Conservation (phyloP, 2,329 filamentous ascomycete genomes). For the Colletotrichum navitas region DNA sequence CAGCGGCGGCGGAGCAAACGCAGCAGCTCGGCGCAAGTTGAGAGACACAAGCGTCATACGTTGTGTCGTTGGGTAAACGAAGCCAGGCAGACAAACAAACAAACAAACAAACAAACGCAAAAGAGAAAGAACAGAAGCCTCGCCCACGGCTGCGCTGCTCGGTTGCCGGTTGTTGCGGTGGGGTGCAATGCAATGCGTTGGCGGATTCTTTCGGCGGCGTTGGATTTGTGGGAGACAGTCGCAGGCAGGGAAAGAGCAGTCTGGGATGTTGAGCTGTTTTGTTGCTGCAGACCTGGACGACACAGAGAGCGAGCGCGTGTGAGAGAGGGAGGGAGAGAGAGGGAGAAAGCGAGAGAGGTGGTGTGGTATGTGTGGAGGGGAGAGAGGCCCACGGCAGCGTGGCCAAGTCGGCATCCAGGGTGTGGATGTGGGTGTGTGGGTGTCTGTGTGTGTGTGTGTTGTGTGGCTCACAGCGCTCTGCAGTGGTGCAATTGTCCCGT, state of each 20-base stretch:
- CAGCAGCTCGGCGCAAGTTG: slow-evolving; percentile 18
- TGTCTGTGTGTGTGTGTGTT: too few species aligned
- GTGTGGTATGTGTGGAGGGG: too few species aligned
- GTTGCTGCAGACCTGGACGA: slow-evolving; percentile 27
- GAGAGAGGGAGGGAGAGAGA: too few species aligned
- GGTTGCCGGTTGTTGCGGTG: slow-evolving; percentile 16
- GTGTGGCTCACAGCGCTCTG: slow-evolving; percentile 9
- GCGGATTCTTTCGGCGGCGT: slow-evolving; percentile 19
- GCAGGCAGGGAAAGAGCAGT: slow-evolving; percentile 31
- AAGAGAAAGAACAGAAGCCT: slow-evolving; percentile 17
- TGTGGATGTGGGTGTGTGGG: too few species aligned
- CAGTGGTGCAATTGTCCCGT: not conserved
- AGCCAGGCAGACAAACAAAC: not conserved
- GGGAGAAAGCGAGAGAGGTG: too few species aligned
- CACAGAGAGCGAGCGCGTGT: slow-evolving; percentile 1
- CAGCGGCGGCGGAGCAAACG: slow-evolving; percentile 30
- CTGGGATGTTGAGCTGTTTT: slow-evolving; percentile 38
- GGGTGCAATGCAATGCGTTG: slow-evolving; percentile 21
- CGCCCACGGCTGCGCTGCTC: slow-evolving; percentile 10
- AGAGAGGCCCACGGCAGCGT: not conserved
- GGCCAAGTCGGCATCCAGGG: not conserved
- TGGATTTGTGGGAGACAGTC: slow-evolving; percentile 32
- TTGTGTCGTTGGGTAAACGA: not conserved
- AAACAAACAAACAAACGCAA: not conserved
- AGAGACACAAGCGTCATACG: slow-evolving; percentile 26